Conservation (phyloP, 768 basidiomycete species). For the Phlebiopsis gigantea region DNA sequence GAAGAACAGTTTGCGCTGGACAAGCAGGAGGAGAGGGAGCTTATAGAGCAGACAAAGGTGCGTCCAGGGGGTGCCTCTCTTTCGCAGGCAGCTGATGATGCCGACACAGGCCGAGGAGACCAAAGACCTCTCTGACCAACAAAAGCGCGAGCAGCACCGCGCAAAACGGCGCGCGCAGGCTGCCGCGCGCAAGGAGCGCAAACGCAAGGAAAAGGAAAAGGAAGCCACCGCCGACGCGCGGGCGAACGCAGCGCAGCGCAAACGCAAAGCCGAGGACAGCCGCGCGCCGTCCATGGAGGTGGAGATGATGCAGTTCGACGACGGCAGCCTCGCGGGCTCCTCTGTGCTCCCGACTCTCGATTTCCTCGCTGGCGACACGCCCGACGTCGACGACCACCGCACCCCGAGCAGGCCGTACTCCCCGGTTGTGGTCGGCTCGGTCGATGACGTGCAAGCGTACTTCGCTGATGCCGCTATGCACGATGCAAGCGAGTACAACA, state of each 20-base stretch:
- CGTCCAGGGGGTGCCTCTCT: background rate
- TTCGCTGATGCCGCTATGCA: slow-evolving; percentile 10
- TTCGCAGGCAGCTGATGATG: background rate
- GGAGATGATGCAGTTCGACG: no score
- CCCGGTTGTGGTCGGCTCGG: slow-evolving; percentile 47
- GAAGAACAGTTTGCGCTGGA: slow-evolving; percentile 77
- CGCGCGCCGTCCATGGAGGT: slow-evolving; percentile 2
- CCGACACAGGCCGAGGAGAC: background rate
- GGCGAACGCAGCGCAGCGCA: background rate
- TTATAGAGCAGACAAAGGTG: slow-evolving; percentile 27
- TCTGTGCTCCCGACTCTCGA: slow-evolving; percentile 1
- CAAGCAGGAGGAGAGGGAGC: slow-evolving; percentile 69
- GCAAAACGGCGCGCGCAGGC: slow-evolving; percentile 22
- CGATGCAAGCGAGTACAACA: slow-evolving; percentile 51
- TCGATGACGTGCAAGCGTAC: slow-evolving; percentile 37
- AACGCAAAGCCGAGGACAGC: background rate
- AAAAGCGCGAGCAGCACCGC: slow-evolving; percentile 18
- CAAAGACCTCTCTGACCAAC: slow-evolving; percentile 1
- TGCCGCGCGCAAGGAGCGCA: slow-evolving; percentile 17
- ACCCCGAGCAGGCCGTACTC: slow-evolving; percentile 34
- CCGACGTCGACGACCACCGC: background rate
- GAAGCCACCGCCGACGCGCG: background rate
- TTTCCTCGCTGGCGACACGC: background rate
- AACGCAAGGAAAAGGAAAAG: background rate
- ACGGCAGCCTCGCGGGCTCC: background rate